phyloP scores from a whole-genome alignment of 208 protist genomes.

The Strigomonas galati region DNA sequence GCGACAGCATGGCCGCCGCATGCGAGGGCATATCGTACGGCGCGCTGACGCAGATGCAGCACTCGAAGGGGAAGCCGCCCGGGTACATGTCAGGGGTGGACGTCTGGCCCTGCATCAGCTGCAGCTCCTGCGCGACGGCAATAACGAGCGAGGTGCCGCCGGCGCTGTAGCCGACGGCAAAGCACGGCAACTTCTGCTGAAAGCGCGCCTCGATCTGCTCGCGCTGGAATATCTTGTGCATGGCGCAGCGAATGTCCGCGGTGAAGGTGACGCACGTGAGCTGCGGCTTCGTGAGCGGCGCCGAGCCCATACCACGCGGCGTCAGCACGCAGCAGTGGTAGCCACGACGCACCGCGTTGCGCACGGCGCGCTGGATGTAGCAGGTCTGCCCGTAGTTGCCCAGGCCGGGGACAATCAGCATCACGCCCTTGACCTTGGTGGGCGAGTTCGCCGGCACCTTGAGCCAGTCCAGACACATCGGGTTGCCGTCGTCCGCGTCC shows the following conservation, averaged over 20 bases:
- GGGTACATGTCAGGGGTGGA: constrained; percentile 15
- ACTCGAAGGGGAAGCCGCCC: constrained; percentile 24
- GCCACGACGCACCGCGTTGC: constrained; percentile 8
- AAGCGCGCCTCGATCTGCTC: constrained; percentile 4
- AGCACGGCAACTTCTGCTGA: constrained; percentile 16
- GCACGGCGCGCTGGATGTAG: constrained; percentile 24
- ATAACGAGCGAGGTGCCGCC: constrained; percentile 33
- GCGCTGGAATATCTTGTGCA: constrained; percentile 12
- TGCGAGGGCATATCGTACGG: constrained; percentile 52
- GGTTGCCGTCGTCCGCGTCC: constrained; percentile 29
- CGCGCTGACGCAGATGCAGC: constrained; percentile 26
- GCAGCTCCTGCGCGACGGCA: constrained; percentile 28
- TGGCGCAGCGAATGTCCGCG: constrained; percentile 14
- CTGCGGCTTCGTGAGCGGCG: constrained; percentile 25
- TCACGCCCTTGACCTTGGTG: constrained; percentile 19
- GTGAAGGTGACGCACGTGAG: constrained; percentile 27
- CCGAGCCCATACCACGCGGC: constrained; percentile 27
- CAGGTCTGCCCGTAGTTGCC: constrained; percentile 18
- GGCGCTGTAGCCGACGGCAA: constrained; percentile 32
- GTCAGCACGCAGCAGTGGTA: constrained; percentile 34
- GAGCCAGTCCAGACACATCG: constrained; percentile 34
- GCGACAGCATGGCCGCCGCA: constrained; percentile 20
- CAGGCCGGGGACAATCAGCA: constrained; percentile 36
- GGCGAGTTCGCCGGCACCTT: constrained; percentile 2
- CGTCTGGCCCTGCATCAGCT: background rate